A percentile compares a stretch with the other conserved stretches of the same genome.
Evolutionary conservation across 2,329 filamentous ascomycete species (phyloP).

Genomic region (Metarhizium rileyi): DNA sequence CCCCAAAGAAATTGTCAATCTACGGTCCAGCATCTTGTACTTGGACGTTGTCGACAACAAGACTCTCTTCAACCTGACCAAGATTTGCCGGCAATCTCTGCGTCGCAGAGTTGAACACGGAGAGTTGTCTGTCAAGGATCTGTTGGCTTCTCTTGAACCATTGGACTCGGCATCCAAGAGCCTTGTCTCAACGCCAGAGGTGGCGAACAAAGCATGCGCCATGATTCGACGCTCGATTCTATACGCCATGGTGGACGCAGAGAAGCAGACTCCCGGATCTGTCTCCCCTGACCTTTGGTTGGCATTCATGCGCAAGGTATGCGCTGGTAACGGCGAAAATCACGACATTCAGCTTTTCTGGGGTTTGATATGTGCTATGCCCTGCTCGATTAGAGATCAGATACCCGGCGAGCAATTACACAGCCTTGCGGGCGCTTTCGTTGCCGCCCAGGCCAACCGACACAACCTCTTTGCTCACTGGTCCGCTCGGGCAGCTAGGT

Average conservation of each 20-base stretch:
- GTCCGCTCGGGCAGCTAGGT: slow-evolving; percentile 10
- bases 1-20: slow-evolving; percentile 8
- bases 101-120: slow-evolving; percentile 8
- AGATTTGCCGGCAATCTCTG: slow-evolving; percentile 8
- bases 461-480: slow-evolving; percentile 10
- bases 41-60: slow-evolving; percentile 3
- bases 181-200: slow-evolving; percentile 7
- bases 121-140: slow-evolving; percentile 7
- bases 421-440: slow-evolving; percentile 8
- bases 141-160: slow-evolving; percentile 11
- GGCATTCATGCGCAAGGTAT: slow-evolving; percentile 8
- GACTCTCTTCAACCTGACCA: slow-evolving; percentile 4
- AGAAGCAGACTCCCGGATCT: slow-evolving; percentile 1
- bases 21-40: slow-evolving; percentile 8
- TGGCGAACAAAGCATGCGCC: slow-evolving; percentile 9
- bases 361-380: slow-evolving; percentile 11
- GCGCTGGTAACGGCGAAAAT: slow-evolving; percentile 3
- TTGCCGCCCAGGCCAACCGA: slow-evolving; percentile 12
- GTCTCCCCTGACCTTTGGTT: slow-evolving; percentile 12
- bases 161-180: slow-evolving; percentile 10
- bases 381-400: slow-evolving; percentile 7
- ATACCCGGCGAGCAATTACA: slow-evolving; percentile 9
- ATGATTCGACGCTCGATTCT: slow-evolving; percentile 13
- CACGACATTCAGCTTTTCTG: slow-evolving; percentile 13
- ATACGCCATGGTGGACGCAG: slow-evolving; percentile 8